A percentile compares a stretch with the other conserved stretches of the same genome.
Conservation (phyloP, 2,329 filamentous ascomycete genomes). For the Fusarium mexicanum region DNA sequence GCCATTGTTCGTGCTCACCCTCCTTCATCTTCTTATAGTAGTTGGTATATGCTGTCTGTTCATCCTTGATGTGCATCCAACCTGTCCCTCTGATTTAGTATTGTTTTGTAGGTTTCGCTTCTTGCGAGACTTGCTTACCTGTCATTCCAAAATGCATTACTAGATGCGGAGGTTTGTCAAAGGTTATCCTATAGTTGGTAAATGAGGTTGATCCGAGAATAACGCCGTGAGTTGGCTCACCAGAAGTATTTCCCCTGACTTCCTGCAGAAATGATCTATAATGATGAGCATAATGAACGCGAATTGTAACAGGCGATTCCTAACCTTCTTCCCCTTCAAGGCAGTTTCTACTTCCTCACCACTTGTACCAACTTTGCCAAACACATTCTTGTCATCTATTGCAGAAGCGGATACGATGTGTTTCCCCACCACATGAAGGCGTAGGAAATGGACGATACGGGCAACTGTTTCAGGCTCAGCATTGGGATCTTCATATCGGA, state of each 20-base stretch:
- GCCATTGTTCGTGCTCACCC: conserved; percentile 74
- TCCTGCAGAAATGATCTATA: conserved; percentile 69
- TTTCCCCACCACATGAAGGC: conserved; percentile 84
- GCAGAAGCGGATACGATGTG: conserved; percentile 76
- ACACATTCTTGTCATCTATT: conserved; percentile 84
- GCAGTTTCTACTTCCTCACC: conserved; percentile 78
- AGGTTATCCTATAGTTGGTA: conserved; percentile 49
- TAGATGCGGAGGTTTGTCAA: conserved; percentile 83
- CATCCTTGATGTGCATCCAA: conserved; percentile 88
- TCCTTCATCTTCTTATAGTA: conserved; percentile 80
- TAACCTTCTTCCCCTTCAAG: conserved; percentile 75
- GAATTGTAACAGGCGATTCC: background rate
- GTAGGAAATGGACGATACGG: conserved; percentile 86
- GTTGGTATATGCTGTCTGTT: conserved; percentile 79
- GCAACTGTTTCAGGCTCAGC: conserved; percentile 65
- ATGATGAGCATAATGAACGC: background rate
- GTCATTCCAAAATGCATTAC: conserved; percentile 89
- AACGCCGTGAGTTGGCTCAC: conserved; percentile 48
- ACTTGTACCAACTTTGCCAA: conserved; percentile 88
- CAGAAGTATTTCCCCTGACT: conserved; percentile 99
- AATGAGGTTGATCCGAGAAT: background rate
- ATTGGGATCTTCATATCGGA: background rate
- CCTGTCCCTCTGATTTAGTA: conserved; percentile 51
- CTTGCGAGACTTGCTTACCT: conserved; percentile 53
- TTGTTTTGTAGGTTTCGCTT: background rate